A percentile compares a stretch with the other conserved stretches of the same genome.
These are phyloP conservation scores for Amniculicola lignicola DNA, from an alignment of 495 filamentous ascomycete species.

Conservation along the genomic window DNA sequence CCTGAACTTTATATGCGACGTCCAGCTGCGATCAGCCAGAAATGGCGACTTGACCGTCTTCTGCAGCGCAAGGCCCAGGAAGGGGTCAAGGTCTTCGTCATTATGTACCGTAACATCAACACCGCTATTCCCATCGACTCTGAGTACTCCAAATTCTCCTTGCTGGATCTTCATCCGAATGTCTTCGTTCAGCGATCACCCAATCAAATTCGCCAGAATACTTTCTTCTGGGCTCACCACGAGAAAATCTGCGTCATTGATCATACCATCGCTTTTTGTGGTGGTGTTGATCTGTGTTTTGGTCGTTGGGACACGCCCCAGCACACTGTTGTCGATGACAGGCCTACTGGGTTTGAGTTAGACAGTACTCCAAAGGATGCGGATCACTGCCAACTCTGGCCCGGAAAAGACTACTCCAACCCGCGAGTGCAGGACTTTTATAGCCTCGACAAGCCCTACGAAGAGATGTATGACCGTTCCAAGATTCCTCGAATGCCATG, in stretches of 20 bases:
- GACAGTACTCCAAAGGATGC: slow-evolving; percentile 75
- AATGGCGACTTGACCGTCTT: slow-evolving; percentile 95
- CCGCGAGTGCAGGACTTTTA: slow-evolving; percentile 94
- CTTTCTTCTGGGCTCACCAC: slow-evolving; percentile 99
- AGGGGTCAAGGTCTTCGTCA: slow-evolving; percentile 97
- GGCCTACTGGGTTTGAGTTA: slow-evolving; percentile 88
- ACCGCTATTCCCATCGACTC: slow-evolving; percentile 97
- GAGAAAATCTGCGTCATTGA: slow-evolving; percentile 96
- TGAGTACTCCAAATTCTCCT: slow-evolving; percentile 97
- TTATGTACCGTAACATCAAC: slow-evolving; percentile 98
- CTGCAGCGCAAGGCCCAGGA: slow-evolving; percentile 89
- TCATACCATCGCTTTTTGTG: slow-evolving; percentile 92
- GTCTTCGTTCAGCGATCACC: slow-evolving; percentile 93
- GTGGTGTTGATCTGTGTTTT: slow-evolving; percentile 96
- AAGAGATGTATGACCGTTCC: slow-evolving; percentile 96
- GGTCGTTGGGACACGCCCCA: slow-evolving; percentile 96
- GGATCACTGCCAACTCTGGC: slow-evolving; percentile 94
- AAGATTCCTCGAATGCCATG: slow-evolving; percentile 93
- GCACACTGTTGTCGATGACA: slow-evolving; percentile 87
- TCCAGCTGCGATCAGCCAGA: slow-evolving; percentile 94
- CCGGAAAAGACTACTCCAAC: slow-evolving; percentile 98
- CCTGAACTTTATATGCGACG: slow-evolving; percentile 95
- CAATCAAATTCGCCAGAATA: slow-evolving; percentile 96
- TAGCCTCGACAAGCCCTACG: slow-evolving; percentile 88
- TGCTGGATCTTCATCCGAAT: slow-evolving; percentile 94